Evolutionary conservation across 139 green algal genomes (phyloP).

Genomic region (Parachlorella kessleri): DNA sequence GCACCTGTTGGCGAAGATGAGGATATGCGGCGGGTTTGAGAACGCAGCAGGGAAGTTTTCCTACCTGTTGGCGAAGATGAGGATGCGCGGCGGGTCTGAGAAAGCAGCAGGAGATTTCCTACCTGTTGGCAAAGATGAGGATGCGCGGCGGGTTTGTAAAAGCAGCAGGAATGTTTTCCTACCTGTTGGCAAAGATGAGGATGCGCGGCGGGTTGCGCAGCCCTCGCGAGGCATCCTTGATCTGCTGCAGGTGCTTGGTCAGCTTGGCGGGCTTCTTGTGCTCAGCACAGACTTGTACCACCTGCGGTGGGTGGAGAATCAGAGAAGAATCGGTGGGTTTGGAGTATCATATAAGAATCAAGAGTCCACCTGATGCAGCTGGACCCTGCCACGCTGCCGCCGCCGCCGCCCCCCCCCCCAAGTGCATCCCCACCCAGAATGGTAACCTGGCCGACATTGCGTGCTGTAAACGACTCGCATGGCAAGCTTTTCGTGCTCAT

Average conservation of each 20-base stretch:
- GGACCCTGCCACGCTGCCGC: no score
- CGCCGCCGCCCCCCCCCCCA: no score
- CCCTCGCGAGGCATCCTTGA: slow-evolving; percentile 28
- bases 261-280: slow-evolving; percentile 80
- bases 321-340: no score
- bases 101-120: no score
- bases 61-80: slow-evolving; percentile 86
- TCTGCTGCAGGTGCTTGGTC: slow-evolving; percentile 66
- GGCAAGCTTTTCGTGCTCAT: no score
- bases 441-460: no score
- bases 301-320: slow-evolving; percentile 61
- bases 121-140: slow-evolving; percentile 87
- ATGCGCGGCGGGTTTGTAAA: slow-evolving; percentile 71
- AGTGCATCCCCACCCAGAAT: no score
- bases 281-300: slow-evolving; percentile 92
- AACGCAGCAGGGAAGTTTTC: no score
- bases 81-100: slow-evolving; percentile 66
- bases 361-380: no score
- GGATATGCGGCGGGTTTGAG: slow-evolving; percentile 69
- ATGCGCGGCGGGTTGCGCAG: slow-evolving; percentile 67
- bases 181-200: slow-evolving; percentile 87
- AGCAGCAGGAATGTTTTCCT: no score
- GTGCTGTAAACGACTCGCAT: no score
- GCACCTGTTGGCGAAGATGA: slow-evolving; percentile 89
- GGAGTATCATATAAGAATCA: no score